Conservation (phyloP, 2,329 filamentous ascomycete species). For the Sporothrix brunneoviolacea region DNA sequence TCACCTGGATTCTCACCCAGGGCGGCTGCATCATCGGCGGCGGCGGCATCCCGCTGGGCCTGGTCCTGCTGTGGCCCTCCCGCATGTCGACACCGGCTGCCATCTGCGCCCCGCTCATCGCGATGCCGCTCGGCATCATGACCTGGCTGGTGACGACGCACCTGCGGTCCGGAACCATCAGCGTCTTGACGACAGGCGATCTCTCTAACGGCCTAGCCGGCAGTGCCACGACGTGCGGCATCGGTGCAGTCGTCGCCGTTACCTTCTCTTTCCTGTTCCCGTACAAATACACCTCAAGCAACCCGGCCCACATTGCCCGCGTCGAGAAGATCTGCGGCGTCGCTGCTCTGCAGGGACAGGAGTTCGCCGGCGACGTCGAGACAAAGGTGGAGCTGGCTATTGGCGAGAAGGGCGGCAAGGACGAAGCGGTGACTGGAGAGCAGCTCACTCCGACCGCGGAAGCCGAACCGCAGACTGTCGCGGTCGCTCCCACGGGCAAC, state of each 20-base stretch:
- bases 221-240: conserved; percentile 30
- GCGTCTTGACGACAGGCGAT: conserved; percentile 30
- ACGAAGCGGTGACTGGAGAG: not conserved
- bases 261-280: conserved; percentile 29
- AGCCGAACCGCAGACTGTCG: not conserved
- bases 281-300: conserved; percentile 16
- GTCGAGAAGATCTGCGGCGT: conserved; percentile 15
- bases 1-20: conserved; percentile 34
- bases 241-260: conserved; percentile 29
- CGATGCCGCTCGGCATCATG: conserved; percentile 26
- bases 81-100: conserved; percentile 31
- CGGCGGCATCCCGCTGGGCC: conserved; percentile 29
- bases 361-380: not conserved
- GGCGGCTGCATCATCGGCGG: conserved; percentile 35
- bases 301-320: conserved; percentile 3
- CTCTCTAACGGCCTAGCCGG: conserved; percentile 33
- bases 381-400: not conserved
- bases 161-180: conserved; percentile 28
- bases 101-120: conserved; percentile 29
- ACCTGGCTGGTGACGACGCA: conserved; percentile 33
- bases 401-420: conserved; percentile 1
- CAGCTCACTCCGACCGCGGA: not conserved
- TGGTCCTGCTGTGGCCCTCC: conserved; percentile 32
- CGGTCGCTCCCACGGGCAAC: conserved; percentile 27
- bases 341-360: conserved; percentile 4